Evolutionary conservation across 202 grass and related monocot species (phyloP), one percentile per base, ranked within the genome.

Genomic region (Zoysia matrella): DNA sequence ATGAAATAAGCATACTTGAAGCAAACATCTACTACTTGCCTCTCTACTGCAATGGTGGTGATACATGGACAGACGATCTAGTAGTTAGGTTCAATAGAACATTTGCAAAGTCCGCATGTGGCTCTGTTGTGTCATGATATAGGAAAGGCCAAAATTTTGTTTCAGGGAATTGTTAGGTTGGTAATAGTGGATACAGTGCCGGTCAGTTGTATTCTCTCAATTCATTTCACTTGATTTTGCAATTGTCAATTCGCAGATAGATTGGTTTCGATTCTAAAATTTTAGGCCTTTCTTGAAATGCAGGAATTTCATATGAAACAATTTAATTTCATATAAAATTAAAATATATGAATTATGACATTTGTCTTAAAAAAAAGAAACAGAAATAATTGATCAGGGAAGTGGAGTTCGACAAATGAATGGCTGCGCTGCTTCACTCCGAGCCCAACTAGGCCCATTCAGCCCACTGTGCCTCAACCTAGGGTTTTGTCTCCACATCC

Each of bases 101-200:
- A 78, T 51, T 63, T 73, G 73, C n/a, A 0, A 42, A 64, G 15
- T 12, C 48, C 42, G 11, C 2, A 15, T n/a, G 42, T 42, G 12
- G 55, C 47, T 10, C 71, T 40, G 6, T 67, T 60, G 45, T 53
- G 8, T 53, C 58, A 16, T 48, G 57, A 66, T 73, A 60, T 73
- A 68, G 73, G 67, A 62, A 46, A 76, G 5, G 53, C 73, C 53
- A 48, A 72, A 85, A 22, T 89, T 89, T 89, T 86, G 87, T 82
- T 78, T 68, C 10, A 48, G 60, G 11, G 30, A 30, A 77, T 76
- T 75, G 7, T n/a, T 52, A 15, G 53, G 53, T 60, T 63, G 60
- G 8, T 55, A 39, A 6, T 66, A 14, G 72, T 85, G 77, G 82
- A 2, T 82, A 42, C 52, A 89, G 77, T 58, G 45, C 72, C 72